phyloP scores from a whole-genome alignment of 2,329 filamentous ascomycete species.

The Drechslerella stenobrocha region DNA sequence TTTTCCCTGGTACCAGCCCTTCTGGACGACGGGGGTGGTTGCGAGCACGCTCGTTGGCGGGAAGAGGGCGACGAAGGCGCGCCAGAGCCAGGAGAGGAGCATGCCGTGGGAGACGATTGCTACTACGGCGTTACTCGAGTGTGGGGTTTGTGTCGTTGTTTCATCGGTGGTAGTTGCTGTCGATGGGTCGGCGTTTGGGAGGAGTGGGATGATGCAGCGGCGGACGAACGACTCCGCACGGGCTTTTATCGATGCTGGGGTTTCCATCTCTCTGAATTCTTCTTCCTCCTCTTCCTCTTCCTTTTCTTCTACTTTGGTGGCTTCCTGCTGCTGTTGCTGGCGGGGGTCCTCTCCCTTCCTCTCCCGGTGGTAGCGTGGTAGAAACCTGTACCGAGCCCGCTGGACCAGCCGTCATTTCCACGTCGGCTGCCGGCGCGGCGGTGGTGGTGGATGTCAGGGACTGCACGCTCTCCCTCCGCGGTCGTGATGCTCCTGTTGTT shows the following conservation, averaged over 20 bases:
- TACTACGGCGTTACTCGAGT: conserved; percentile 56
- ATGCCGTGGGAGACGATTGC: conserved; percentile 82
- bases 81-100: conserved; percentile 71
- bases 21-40: conserved; percentile 51
- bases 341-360: too few species aligned
- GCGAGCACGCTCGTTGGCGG: conserved; percentile 51
- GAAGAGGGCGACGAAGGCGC: conserved; percentile 64
- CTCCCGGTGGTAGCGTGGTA: too few species aligned
- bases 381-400: conserved; percentile 8
- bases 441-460: too few species aligned
- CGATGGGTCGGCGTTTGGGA: conserved; percentile 21
- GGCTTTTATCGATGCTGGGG: conserved; percentile 66
- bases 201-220: conserved; percentile 64
- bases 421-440: conserved; percentile 6
- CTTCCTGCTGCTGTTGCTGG: conserved; percentile 1
- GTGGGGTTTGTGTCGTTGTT: conserved; percentile 50
- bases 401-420: conserved; percentile 33
- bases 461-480: not conserved
- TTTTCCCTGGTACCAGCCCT: conserved; percentile 43
- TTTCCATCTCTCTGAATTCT: conserved; percentile 66
- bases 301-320: not conserved
- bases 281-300: conserved; percentile 56
- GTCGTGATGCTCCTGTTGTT: conserved; percentile 54
- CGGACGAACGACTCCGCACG: conserved; percentile 70
- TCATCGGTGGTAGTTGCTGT: conserved; percentile 55